These are phyloP conservation scores for Apiospora koreana DNA, from an alignment of 2,329 filamentous ascomycete species.

Conservation along the genomic window DNA sequence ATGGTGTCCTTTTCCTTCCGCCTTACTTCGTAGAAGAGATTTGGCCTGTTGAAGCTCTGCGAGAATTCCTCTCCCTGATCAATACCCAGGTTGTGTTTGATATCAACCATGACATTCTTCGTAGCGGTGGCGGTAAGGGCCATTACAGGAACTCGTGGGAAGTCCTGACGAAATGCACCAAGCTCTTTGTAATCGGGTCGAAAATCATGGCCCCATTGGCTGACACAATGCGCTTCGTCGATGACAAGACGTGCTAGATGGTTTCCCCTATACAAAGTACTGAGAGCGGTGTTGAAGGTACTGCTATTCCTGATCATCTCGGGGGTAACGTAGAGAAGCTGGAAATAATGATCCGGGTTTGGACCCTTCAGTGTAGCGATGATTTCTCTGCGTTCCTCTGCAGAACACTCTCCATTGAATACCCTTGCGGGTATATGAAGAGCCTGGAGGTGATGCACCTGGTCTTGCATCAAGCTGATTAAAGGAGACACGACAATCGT, in stretches of 20 bases:
- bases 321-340: slow-evolving; percentile 92
- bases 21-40: slow-evolving; percentile 84
- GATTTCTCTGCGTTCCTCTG: slow-evolving; percentile 65
- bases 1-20: slow-evolving; percentile 64
- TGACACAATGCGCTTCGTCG: slow-evolving; percentile 98
- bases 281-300: slow-evolving; percentile 65
- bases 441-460: slow-evolving; percentile 78
- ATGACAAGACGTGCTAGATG: slow-evolving; percentile 91
- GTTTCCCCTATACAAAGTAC: slow-evolving; percentile 65
- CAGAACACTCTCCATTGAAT: slow-evolving; percentile 75
- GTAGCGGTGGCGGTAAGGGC: slow-evolving; percentile 95
- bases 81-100: slow-evolving; percentile 89
- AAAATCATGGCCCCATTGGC: slow-evolving; percentile 99
- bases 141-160: slow-evolving; percentile 84
- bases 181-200: slow-evolving; percentile 92
- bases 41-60: slow-evolving; percentile 97
- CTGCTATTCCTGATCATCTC: slow-evolving; percentile 91
- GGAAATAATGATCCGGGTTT: slow-evolving; percentile 73
- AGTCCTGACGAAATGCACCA: slow-evolving; percentile 70
- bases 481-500: slow-evolving; percentile 95
- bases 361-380: slow-evolving; percentile 62
- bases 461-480: slow-evolving; percentile 95
- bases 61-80: slow-evolving; percentile 75
- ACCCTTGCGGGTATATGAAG: slow-evolving; percentile 77
- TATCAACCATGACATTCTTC: slow-evolving; percentile 86